Base-by-base conservation (phyloP, 2,329 filamentous ascomycete species). In the Madurella fahalii region DNA sequence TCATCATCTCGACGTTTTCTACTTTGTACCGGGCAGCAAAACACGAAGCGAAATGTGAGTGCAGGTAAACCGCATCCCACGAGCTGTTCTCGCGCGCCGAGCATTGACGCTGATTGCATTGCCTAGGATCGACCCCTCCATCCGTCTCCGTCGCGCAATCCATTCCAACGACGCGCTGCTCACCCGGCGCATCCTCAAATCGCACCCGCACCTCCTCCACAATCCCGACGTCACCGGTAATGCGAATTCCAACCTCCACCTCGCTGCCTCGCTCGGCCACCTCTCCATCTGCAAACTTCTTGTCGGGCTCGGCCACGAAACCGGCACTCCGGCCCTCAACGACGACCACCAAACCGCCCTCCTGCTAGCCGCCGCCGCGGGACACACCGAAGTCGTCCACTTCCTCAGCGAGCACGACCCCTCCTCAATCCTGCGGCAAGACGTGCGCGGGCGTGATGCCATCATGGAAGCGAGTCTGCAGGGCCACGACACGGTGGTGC, bases 231-330 rank as follows among this genome's bases (percentile, higher is more conserved):
- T 84, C 58, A 65, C 71, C 9, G 82, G 81, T 47, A 84, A 89
- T 61, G 88, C 87, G 69, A 94, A 95, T 73, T 93, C 90, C 2
- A 90, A 84, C 60, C 79, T 96, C 40, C 90, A 95, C 69, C 79
- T 95, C 2, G 89, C 90, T 42, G 87, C 88, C 11, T 82, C 82
- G 8, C 77, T 90, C 53, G 90, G 90, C 50, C 81, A 86, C 67
- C 75, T 83, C 8, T 74, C 84, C 45, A 86, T 94, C 63, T 86
- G 83, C 67, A 78, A 81, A 62, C 79, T 85, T 51, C 82, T 96
- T 30, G 77, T 95, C 58, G 75, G 80, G n/a, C 77, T 82, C 5
- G 88, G 87, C 53, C 90, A 95, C 69, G 90, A 95, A 69, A 69
- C 76, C n/a, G 79, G 78, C 40, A 45, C 84, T 47, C 83, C 91